phyloP scores from a whole-genome alignment of 176 grass and related monocot genomes.

The Triticum urartu region DNA sequence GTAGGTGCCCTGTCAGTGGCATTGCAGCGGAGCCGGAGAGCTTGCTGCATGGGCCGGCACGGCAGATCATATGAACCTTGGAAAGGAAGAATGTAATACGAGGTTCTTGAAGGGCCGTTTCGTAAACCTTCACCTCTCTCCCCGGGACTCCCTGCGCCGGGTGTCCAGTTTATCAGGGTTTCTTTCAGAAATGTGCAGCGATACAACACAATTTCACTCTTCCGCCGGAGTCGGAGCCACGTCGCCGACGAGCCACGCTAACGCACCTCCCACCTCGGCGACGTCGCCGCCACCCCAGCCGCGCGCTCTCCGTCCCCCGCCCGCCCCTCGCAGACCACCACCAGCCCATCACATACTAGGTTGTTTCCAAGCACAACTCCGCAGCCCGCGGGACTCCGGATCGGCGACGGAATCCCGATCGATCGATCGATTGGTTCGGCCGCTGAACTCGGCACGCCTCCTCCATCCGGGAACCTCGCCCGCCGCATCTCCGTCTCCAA shows the following conservation, averaged over 20 bases:
- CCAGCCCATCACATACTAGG: not conserved
- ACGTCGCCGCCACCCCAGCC: not conserved
- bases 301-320: not conserved
- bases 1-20: not conserved
- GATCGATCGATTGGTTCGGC: not conserved
- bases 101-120: too few relatives aligned
- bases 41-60: too few relatives aligned
- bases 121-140: too few relatives aligned
- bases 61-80: too few relatives aligned
- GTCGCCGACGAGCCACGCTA: not conserved
- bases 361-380: not conserved
- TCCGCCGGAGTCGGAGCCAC: not conserved
- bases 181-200: not conserved
- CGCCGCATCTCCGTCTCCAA: not conserved
- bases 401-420: not conserved
- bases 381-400: not conserved
- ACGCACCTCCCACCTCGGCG: not conserved
- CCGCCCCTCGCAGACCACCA: not conserved
- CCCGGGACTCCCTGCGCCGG: too few relatives aligned
- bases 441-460: not conserved
- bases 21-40: not conserved
- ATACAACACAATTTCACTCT: not conserved
- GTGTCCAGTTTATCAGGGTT: too few relatives aligned
- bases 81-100: too few relatives aligned
- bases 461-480: not conserved